Evolutionary conservation across 2,329 filamentous ascomycete species (phyloP).

Genomic region (Alternaria incomplexa): DNA sequence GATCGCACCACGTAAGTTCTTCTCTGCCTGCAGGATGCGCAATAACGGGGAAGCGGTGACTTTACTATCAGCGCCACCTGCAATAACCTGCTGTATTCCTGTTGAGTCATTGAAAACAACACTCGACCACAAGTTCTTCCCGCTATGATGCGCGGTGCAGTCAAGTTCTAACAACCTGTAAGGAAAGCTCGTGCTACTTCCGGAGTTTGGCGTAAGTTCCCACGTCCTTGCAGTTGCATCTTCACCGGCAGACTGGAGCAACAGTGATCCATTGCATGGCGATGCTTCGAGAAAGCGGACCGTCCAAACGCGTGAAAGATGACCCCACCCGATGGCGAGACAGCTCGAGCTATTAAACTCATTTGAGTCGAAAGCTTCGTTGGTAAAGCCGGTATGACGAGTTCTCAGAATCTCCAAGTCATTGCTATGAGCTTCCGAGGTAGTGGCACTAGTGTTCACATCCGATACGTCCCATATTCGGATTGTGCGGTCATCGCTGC

Average conservation of each 20-base stretch:
- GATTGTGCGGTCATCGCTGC: slow-evolving; percentile 92
- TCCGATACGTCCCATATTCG: slow-evolving; percentile 84
- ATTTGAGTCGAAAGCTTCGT: slow-evolving; percentile 32
- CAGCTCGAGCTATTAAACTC: slow-evolving; percentile 39
- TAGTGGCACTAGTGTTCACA: slow-evolving; percentile 10
- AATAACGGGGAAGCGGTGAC: slow-evolving; percentile 46
- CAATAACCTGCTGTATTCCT: slow-evolving; percentile 22
- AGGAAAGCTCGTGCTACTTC: slow-evolving; percentile 1
- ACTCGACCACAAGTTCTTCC: slow-evolving; percentile 88
- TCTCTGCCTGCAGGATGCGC: neutral
- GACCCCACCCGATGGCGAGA: slow-evolving; percentile 80
- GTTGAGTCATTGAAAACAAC: slow-evolving; percentile 7
- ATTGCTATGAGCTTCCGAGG: slow-evolving; percentile 29
- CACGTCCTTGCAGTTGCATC: slow-evolving; percentile 80
- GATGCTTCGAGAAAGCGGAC: slow-evolving; percentile 66
- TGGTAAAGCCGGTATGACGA: slow-evolving; percentile 55
- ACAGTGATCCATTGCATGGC: slow-evolving; percentile 46
- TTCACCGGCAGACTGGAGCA: slow-evolving; percentile 80
- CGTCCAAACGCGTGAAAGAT: slow-evolving; percentile 88
- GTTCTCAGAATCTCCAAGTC: slow-evolving; percentile 30
- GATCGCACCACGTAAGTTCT: neutral
- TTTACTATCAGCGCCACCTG: slow-evolving; percentile 81
- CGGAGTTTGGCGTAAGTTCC: slow-evolving; percentile 46
- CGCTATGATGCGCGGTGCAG: slow-evolving; percentile 71
- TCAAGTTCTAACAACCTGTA: slow-evolving; percentile 59